phyloP scores from a whole-genome alignment of 2,329 filamentous ascomycete genomes.

The Coniochaeta prunicola region DNA sequence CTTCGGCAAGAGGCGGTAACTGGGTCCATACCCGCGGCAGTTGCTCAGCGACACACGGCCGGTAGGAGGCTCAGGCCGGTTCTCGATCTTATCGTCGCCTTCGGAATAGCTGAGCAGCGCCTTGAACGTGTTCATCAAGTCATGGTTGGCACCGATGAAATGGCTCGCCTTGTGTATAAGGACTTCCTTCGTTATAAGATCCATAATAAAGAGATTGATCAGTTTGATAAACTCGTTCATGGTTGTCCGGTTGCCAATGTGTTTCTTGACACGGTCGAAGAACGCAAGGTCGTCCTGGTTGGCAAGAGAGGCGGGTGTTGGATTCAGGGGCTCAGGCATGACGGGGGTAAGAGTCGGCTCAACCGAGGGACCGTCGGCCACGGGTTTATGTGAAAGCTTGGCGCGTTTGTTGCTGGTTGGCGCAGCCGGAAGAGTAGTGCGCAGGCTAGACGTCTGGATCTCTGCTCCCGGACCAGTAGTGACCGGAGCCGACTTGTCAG shows the following conservation, averaged over 20 bases:
- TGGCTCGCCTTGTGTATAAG: constrained; percentile 74
- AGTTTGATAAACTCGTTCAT: constrained; percentile 97
- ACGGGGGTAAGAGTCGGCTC: constrained; percentile 85
- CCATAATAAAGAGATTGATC: constrained; percentile 90
- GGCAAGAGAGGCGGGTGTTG: constrained; percentile 64
- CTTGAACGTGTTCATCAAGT: constrained; percentile 86
- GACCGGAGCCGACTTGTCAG: constrained; percentile 45
- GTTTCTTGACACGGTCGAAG: constrained; percentile 96
- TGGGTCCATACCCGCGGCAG: constrained; percentile 90
- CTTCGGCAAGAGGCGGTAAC: constrained; percentile 87
- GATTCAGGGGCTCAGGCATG: constrained; percentile 79
- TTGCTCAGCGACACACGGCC: constrained; percentile 90
- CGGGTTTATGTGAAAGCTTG: constrained; percentile 65
- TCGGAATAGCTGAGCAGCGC: constrained; percentile 72
- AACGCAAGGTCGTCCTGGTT: constrained; percentile 82
- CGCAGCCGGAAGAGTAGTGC: constrained; percentile 22
- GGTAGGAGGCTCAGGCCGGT: constrained; percentile 64
- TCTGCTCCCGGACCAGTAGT: constrained; percentile 37
- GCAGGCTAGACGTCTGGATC: constrained; percentile 28
- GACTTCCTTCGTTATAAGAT: constrained; percentile 79
- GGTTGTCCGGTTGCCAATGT: constrained; percentile 81
- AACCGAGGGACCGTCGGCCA: constrained; percentile 53
- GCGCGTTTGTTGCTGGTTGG: constrained; percentile 51
- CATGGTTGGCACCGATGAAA: constrained; percentile 82
- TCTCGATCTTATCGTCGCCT: constrained; percentile 71